Conservation (phyloP, 495 filamentous ascomycete genomes). For the Aspergillus cristatus region DNA sequence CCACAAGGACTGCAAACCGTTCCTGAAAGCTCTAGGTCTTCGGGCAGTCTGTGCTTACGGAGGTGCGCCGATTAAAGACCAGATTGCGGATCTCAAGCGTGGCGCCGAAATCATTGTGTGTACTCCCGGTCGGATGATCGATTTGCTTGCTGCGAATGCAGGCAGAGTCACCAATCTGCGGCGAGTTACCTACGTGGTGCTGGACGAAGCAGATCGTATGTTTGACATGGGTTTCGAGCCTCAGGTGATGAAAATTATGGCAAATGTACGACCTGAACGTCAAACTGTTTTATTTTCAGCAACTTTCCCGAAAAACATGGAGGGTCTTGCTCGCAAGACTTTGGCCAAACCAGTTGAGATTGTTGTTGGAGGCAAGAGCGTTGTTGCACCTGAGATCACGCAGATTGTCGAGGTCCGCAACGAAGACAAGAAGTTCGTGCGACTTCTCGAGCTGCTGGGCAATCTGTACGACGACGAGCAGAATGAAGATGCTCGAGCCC, state of each 20-base stretch:
- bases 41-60: slow-evolving; percentile 93
- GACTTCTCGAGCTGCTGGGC: slow-evolving; percentile 76
- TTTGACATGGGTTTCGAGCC: slow-evolving; percentile 99
- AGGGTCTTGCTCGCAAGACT: slow-evolving; percentile 78
- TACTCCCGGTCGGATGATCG: slow-evolving; percentile 95
- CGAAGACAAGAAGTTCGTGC: slow-evolving; percentile 75
- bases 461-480: slow-evolving; percentile 68
- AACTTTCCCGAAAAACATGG: slow-evolving; percentile 92
- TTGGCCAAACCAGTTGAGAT: slow-evolving; percentile 85
- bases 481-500: slow-evolving; percentile 75
- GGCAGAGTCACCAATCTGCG: slow-evolving; percentile 86
- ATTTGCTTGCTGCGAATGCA: slow-evolving; percentile 84
- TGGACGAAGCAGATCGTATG: slow-evolving; percentile 98
- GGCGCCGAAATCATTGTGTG: slow-evolving; percentile 93
- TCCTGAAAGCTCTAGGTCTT: slow-evolving; percentile 82
- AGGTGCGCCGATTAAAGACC: slow-evolving; percentile 92
- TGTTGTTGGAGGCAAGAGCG: slow-evolving; percentile 79
- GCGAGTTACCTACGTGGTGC: slow-evolving; percentile 82
- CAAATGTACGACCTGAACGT: slow-evolving; percentile 79
- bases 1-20: slow-evolving; percentile 86
- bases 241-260: slow-evolving; percentile 93
- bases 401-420: slow-evolving; percentile 86
- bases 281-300: slow-evolving; percentile 96
- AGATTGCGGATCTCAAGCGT: slow-evolving; percentile 92
- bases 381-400: slow-evolving; percentile 89